phyloP scores from a whole-genome alignment of 225 moss, liverwort and hornwort genomes.

The Straminergon stramineum region DNA sequence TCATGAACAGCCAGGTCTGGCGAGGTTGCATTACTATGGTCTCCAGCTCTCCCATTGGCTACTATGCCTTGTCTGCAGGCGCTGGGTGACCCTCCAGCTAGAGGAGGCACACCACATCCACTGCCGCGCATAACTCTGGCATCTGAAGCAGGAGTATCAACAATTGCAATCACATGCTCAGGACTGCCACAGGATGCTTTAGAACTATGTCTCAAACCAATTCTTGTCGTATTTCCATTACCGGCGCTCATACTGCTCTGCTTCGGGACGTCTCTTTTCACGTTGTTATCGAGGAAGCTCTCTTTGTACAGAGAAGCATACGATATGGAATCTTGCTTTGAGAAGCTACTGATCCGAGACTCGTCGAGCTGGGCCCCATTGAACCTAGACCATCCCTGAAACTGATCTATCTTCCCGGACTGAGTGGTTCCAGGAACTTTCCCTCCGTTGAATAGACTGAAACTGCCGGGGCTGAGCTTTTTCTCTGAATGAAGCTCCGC shows the following conservation, averaged over 20 bases:
- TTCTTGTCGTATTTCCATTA: conserved; percentile 14
- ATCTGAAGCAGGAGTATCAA: conserved; percentile 8
- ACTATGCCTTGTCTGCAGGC: conserved; percentile 8
- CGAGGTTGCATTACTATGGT: conserved; percentile 2
- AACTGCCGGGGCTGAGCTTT: conserved; percentile 21
- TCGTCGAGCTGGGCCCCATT: conserved; percentile 20
- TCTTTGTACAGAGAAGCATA: conserved; percentile 14
- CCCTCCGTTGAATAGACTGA: conserved; percentile 21
- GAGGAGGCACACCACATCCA: conserved; percentile 37
- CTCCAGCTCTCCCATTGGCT: background rate
- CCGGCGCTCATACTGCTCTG: background rate
- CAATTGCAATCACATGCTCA: background rate
- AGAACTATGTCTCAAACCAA: background rate
- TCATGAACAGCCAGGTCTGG: conserved; percentile 13
- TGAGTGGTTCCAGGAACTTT: conserved; percentile 20
- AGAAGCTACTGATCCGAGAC: conserved; percentile 37
- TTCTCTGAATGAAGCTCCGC: conserved; percentile 38
- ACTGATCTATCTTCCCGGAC: conserved; percentile 33
- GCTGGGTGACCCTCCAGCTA: conserved; percentile 23
- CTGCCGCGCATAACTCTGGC: conserved; percentile 11
- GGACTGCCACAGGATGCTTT: conserved; percentile 7
- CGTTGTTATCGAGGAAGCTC: background rate
- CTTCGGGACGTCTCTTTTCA: conserved; percentile 6
- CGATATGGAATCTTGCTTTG: conserved; percentile 25
- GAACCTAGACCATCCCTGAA: conserved; percentile 47